Conservation (phyloP, 1,139 yeast genomes). For the Lodderomyces oxycetoniae region DNA sequence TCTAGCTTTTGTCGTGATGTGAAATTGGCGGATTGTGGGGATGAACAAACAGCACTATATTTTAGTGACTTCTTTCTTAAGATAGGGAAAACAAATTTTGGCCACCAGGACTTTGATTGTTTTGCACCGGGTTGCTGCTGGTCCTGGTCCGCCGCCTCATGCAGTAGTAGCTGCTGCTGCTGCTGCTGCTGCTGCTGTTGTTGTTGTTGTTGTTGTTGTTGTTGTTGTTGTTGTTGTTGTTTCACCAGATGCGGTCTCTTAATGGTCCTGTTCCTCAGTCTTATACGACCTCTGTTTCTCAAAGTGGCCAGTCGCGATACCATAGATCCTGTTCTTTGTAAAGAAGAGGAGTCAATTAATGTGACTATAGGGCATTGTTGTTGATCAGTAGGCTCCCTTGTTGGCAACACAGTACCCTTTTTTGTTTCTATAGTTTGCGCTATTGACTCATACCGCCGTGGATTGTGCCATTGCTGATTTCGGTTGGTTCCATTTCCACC, state of each 20-base stretch:
- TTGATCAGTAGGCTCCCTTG: constrained; percentile 1
- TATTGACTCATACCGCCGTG: constrained; percentile 2
- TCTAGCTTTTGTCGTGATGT: constrained; percentile 21
- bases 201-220: background rate
- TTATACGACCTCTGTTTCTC: constrained; percentile 28
- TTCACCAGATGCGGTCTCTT: constrained; percentile 18
- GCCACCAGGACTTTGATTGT: constrained; percentile 5
- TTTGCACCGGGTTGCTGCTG: background rate
- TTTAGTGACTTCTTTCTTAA: constrained; percentile 33
- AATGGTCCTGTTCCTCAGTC: constrained; percentile 28
- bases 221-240: background rate
- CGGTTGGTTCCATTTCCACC: no score
- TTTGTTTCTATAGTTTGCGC: constrained; percentile 3
- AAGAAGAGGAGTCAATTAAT: constrained; percentile 19
- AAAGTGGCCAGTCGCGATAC: constrained; percentile 31
- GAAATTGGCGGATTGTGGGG: constrained; percentile 21
- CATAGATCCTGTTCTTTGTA: constrained; percentile 27
- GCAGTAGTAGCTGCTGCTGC: background rate
- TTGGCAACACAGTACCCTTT: background rate
- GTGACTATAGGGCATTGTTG: constrained; percentile 19
- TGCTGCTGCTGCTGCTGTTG: background rate
- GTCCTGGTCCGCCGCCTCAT: background rate
- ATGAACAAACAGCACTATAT: constrained; percentile 11
- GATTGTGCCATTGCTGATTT: constrained; percentile 4
- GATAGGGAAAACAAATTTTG: constrained; percentile 32